phyloP scores from a whole-genome alignment of 306 rosid species.

The Neltuma alba region DNA sequence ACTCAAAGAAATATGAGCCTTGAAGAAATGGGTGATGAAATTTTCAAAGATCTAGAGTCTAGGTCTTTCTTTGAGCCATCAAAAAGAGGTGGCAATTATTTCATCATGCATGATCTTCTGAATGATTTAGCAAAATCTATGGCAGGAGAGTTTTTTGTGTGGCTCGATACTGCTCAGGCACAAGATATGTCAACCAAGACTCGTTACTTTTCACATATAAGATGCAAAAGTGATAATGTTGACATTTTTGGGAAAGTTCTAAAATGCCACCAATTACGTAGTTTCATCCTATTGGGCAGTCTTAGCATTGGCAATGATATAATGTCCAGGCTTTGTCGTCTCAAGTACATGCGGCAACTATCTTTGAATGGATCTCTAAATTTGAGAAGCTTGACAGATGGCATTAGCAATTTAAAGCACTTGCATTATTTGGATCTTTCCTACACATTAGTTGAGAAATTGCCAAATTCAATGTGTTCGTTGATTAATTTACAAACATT shows the following conservation, averaged over 20 bases:
- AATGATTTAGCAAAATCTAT: conserved; percentile 28
- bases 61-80: conserved; percentile 34
- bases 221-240: accelerated
- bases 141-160: background rate
- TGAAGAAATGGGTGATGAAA: background rate
- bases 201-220: background rate
- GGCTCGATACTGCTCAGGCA: background rate
- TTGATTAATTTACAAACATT: background rate
- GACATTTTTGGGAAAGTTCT: background rate
- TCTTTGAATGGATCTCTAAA: accelerated
- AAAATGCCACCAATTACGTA: background rate
- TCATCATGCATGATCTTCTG: conserved; percentile 11
- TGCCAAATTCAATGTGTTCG: background rate
- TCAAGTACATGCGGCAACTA: background rate
- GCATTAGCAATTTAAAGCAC: conserved; percentile 24
- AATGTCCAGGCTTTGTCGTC: background rate
- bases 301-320: accelerated
- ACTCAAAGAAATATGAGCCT: background rate
- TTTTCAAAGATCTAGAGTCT: conserved; percentile 13
- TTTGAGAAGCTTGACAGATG: background rate
- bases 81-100: background rate
- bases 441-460: background rate
- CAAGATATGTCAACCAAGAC: background rate
- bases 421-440: conserved; percentile 38
- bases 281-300: background rate